A percentile compares a stretch with the other conserved stretches of the same genome.
These are phyloP conservation scores for Lentinula sp. DNA, from an alignment of 768 basidiomycete species.

Conservation along the genomic window DNA sequence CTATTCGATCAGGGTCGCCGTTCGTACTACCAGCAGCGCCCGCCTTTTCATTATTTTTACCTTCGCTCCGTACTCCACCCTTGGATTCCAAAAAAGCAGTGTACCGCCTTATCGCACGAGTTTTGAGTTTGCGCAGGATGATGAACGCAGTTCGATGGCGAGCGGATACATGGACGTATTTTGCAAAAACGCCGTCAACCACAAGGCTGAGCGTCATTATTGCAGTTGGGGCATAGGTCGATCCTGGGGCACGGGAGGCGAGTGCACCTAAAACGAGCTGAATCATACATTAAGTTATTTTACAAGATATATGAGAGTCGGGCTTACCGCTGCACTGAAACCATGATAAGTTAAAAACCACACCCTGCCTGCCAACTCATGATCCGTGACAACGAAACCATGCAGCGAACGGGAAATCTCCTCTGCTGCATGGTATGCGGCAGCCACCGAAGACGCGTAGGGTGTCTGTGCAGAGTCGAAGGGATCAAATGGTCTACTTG, in stretches of 20 bases:
- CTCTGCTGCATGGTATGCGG: not conserved
- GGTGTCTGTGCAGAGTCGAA: not conserved
- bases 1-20: not conserved
- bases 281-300: not conserved
- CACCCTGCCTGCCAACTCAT: constrained; percentile 1
- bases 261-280: constrained; percentile 1
- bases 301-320: not conserved
- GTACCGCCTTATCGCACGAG: not conserved
- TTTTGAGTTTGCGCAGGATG: constrained; percentile 1
- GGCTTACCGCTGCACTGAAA: constrained; percentile 5
- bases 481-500: not conserved
- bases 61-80: not conserved
- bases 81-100: constrained; percentile 2
- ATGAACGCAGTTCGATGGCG: constrained; percentile 3
- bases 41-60: not conserved
- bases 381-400: not conserved
- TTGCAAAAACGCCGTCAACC: constrained; percentile 3
- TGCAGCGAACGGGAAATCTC: not conserved
- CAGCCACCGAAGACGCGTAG: not conserved
- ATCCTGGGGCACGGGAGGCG: not conserved
- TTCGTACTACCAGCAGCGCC: too few relatives aligned
- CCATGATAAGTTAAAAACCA: constrained; percentile 7
- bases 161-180: not conserved
- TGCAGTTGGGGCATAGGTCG: not conserved
- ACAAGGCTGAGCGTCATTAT: constrained; percentile 2